Conservation (phyloP, 1,139 yeast species). For the Nakaseomyces sp. region DNA sequence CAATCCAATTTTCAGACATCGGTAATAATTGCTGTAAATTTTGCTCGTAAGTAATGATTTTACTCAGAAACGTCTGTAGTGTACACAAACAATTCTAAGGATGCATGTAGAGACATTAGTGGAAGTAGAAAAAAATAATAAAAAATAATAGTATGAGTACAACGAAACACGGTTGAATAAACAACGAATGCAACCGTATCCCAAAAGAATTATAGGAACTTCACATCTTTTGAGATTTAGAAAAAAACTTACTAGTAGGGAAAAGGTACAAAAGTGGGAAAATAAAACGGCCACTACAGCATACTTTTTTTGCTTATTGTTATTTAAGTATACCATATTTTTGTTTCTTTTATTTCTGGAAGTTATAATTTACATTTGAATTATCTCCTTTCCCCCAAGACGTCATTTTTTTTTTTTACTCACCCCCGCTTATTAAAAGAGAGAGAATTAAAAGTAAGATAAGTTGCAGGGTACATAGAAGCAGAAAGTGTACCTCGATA, state of each 20-base stretch:
- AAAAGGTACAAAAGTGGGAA: slow-evolving; percentile 1
- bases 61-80: not conserved
- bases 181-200: slow-evolving; percentile 1
- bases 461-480: too few species aligned
- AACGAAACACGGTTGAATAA: slow-evolving; percentile 2
- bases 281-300: slow-evolving; percentile 1
- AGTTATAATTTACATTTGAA: not conserved
- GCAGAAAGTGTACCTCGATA: too few species aligned
- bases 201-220: not conserved
- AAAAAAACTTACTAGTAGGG: not conserved
- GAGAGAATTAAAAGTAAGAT: too few species aligned
- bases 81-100: not conserved
- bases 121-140: not conserved
- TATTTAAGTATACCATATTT: not conserved
- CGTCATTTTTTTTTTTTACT: not conserved
- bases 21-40: not conserved
- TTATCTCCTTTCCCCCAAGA: not conserved
- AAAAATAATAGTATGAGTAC: not conserved
- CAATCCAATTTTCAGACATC: not conserved
- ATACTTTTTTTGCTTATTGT: not conserved
- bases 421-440: too few species aligned
- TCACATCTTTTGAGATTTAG: not conserved
- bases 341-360: not conserved
- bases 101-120: not conserved
- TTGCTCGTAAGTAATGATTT: not conserved